Base-by-base conservation (phyloP, 108 stramenopile species). In the Fragilaria crotonensis region DNA sequence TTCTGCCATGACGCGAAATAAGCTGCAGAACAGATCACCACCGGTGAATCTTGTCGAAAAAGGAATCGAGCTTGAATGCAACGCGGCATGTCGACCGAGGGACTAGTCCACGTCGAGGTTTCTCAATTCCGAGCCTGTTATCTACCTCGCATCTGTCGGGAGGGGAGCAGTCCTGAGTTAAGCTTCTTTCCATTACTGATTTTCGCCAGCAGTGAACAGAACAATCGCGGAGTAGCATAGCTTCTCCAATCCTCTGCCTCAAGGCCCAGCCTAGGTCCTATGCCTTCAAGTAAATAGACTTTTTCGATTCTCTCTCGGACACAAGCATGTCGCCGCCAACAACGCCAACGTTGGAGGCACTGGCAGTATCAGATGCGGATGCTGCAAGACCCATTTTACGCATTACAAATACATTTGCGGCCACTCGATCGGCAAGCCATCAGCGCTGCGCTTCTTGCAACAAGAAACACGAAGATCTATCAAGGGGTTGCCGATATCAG, bases 91-190 rank as follows among this genome's bases (percentile, higher is more conserved):
- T 20, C 49, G n/a, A 7, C 7, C 7, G 7, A 5, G n/a, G 21
- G 14, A 50, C 49, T 19, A 50, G 49, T 20, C 19, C 5, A 19
- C 21, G 7, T 50, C 7, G 19, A 7, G n/a, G 21, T 50, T 7
- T 11, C 49, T n/a, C 5, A 5, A 11, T n/a, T 11, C 7, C 5
- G 49, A 7, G n/a, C 5, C 21, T 20, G 5, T 5, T 19, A 7
- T 20, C 49, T 19, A n/a, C 32, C 79, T n/a, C 79, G 21, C 22
- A 46, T 30, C 63, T 80, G 17, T 73, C 68, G 9, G 79, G 76
- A 46, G 63, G 65, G 48, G 79, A 80, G 32, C 72, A 75, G 21
- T 25, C 48, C 28, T 63, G 75, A 3, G 61, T 75, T 4, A 45
- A 76, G 1, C 75, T 75, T 0, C 30, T 50, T 19, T n/a, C n/a